Evolutionary conservation across 352 stramenopile species (phyloP).

Genomic region (Phytophthora cryptogea): DNA sequence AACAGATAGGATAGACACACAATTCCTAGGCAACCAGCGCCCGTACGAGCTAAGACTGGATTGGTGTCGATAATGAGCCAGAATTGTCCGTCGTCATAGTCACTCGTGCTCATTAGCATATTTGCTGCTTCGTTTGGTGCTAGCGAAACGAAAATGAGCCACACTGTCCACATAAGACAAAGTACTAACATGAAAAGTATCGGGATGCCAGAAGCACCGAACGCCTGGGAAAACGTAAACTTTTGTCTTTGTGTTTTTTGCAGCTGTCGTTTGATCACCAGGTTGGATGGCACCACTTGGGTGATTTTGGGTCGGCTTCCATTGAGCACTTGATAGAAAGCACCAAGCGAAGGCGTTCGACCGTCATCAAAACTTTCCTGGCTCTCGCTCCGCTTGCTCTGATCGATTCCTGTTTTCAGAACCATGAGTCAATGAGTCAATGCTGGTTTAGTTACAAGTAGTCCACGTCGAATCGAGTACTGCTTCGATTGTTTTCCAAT

Average conservation of each 20-base stretch:
- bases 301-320: neutral
- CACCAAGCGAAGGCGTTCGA: neutral
- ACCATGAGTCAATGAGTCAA: neutral
- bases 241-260: neutral
- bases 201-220: conserved; percentile 9
- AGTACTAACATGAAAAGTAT: conserved; percentile 12
- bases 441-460: neutral
- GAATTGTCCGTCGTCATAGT: conserved; percentile 34
- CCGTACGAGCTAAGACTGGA: neutral
- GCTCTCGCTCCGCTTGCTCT: neutral
- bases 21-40: conserved; percentile 1
- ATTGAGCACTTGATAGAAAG: neutral
- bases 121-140: conserved; percentile 30
- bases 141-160: conserved; percentile 26
- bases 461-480: neutral
- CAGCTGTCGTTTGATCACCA: conserved; percentile 1
- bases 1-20: conserved; percentile 16
- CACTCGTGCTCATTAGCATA: conserved; percentile 25
- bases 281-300: conserved; percentile 6
- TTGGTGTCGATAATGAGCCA: conserved; percentile 28
- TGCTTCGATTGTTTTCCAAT: neutral
- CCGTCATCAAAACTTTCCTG: neutral
- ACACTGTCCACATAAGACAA: conserved; percentile 20
- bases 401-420: neutral
- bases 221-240: conserved; percentile 15